Percentiles rank a stretch among this genome's conserved stretches.
Evolutionary conservation across 2,329 filamentous ascomycete genomes (phyloP).

Genomic region (Xylariaceae sp.): DNA sequence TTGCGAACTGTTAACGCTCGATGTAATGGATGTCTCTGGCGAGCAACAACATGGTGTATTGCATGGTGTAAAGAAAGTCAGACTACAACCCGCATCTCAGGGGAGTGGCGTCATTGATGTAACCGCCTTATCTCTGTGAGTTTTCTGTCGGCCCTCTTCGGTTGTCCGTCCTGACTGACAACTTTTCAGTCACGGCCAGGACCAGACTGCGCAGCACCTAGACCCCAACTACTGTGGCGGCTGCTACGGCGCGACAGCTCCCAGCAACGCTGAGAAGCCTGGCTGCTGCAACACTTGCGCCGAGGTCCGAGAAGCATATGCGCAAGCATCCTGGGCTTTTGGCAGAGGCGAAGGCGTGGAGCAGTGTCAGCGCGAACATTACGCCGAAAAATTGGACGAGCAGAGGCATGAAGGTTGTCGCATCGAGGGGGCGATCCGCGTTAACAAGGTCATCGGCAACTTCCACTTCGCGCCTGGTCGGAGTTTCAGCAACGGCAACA

Average conservation of each 20-base stretch:
- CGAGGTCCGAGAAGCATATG: constrained; percentile 94
- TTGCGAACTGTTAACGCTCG: constrained; percentile 92
- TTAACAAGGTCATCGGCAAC: constrained; percentile 98
- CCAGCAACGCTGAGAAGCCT: constrained; percentile 70
- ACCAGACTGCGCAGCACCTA: constrained; percentile 74
- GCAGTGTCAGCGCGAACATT: constrained; percentile 94
- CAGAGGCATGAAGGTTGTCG: constrained; percentile 93
- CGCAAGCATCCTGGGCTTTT: constrained; percentile 87
- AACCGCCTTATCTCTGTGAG: constrained; percentile 68
- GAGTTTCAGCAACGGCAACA: constrained; percentile 93
- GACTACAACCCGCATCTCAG: constrained; percentile 71
- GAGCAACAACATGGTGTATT: constrained; percentile 94
- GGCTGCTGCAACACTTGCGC: constrained; percentile 97
- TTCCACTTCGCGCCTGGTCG: constrained; percentile 97
- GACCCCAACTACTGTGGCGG: constrained; percentile 90
- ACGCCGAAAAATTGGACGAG: constrained; percentile 81
- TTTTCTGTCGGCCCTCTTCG: constrained; percentile 16
- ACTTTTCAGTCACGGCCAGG: constrained; percentile 61
- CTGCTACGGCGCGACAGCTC: constrained; percentile 84
- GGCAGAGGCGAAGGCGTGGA: constrained; percentile 89
- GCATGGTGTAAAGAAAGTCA: constrained; percentile 90
- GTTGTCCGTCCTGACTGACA: constrained; percentile 9
- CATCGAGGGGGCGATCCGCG: constrained; percentile 86
- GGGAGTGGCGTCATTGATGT: constrained; percentile 76
- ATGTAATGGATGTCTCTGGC: constrained; percentile 98